Base-by-base conservation (phyloP, 2,329 filamentous ascomycete genomes). In the Podosphaera fusca region DNA sequence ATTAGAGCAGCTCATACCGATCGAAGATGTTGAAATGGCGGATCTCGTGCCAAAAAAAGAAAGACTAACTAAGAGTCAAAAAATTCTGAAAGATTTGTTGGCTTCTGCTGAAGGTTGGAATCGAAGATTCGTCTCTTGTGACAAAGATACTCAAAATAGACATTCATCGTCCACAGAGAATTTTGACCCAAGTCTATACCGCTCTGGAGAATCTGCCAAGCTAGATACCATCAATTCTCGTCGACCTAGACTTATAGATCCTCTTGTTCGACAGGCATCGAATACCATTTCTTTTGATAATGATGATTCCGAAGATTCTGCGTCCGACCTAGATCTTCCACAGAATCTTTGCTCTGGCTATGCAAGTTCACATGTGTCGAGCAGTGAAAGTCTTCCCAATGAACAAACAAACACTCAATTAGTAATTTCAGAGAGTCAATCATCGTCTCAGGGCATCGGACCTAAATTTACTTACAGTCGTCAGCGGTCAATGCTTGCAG, bases 401-500 rank as follows among this genome's bases (percentile, higher is more conserved):
- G 61, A 60, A 45, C 21, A 33, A 38, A 10, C 51, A 10, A 46
- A 51, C 42, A 40, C 59, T 46, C 46, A 59, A 29, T 29, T 55
- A 36, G 14, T 59, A 33, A 38, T 55, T 33, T 57, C 62, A 35
- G 59, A 60, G 46, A 66, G 63, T 55, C 64, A 67, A 59, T 55
- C 51, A 4, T 63, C 63, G 2, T 63, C 63, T 4, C 65, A 66
- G 49, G 60, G n/a, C 52, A n/a, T 58, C 5, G 67, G 66, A 4
- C 64, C 64, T 6, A 67, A 62, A 55, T 60, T 67, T 52, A 68
- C 66, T 4, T 68, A 68, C 56, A 64, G 65, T 55, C 59, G 63
- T 40, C 65, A 67, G 57, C 59, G 67, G 31, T 67, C 67, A 6
- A 67, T 68, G 65, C 60, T 68, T 21, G 63, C 61, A 10, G 67